phyloP scores from a whole-genome alignment of 2,329 filamentous ascomycete species.

The Zymoseptoria pseudotritici region DNA sequence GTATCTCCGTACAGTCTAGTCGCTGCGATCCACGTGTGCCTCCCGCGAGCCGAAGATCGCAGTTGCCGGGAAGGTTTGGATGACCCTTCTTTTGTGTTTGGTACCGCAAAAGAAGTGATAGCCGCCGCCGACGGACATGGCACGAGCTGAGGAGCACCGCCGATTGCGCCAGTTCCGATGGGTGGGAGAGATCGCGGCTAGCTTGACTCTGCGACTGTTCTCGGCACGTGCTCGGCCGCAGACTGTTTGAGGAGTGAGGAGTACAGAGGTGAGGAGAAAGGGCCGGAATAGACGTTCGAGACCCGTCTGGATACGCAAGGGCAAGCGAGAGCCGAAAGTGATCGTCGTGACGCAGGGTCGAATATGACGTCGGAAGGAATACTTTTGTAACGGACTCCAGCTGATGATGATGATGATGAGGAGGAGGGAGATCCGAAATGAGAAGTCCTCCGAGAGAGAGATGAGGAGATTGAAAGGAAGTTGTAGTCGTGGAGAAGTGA shows the following conservation, averaged over 20 bases:
- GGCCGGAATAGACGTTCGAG: no score
- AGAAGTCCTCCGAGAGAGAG: no score
- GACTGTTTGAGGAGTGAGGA: not conserved
- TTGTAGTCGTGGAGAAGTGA: no score
- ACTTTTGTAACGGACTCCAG: not conserved
- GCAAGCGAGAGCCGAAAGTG: not conserved
- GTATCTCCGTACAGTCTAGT: not conserved
- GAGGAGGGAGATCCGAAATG: no score
- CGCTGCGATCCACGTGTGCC: constrained; percentile 7
- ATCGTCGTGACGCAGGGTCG: not conserved
- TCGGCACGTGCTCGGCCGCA: not conserved
- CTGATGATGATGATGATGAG: no score
- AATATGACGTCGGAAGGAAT: not conserved
- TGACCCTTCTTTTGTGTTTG: not conserved
- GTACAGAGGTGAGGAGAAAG: no score
- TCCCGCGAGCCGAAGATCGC: constrained; percentile 7
- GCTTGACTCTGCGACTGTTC: not conserved
- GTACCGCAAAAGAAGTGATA: not conserved
- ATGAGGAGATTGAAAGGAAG: no score
- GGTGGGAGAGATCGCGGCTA: not conserved
- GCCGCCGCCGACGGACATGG: no score
- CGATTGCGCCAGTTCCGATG: not conserved
- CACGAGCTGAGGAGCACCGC: no score
- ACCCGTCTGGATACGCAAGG: no score
- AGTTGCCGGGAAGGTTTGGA: not conserved